phyloP scores from a whole-genome alignment of 352 stramenopile species.

The Pythium chondricola region DNA sequence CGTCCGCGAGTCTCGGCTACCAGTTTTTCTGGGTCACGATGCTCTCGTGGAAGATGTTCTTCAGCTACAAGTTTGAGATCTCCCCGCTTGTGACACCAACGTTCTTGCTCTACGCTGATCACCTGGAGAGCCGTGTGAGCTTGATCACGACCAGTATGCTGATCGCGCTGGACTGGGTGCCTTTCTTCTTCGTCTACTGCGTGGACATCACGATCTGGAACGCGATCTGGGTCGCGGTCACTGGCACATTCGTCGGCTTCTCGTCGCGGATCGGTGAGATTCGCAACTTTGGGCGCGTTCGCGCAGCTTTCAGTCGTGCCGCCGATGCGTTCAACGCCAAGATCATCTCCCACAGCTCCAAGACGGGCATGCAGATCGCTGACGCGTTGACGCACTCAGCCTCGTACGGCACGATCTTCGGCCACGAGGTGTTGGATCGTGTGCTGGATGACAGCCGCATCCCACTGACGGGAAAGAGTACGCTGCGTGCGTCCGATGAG shows the following conservation, averaged over 20 bases:
- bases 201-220: constrained; percentile 99
- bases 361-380: constrained; percentile 48
- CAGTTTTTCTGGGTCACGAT: constrained; percentile 94
- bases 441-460: constrained; percentile 21
- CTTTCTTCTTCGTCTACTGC: constrained; percentile 97
- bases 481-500: constrained; percentile 32
- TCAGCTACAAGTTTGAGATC: constrained; percentile 98
- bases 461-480: constrained; percentile 6
- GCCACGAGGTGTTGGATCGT: constrained; percentile 27
- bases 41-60: constrained; percentile 96
- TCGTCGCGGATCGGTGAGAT: constrained; percentile 96
- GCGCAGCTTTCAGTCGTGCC: constrained; percentile 79
- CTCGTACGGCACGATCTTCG: constrained; percentile 26
- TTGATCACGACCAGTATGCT: constrained; percentile 84
- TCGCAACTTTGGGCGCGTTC: constrained; percentile 86
- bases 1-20: constrained; percentile 87
- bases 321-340: constrained; percentile 85
- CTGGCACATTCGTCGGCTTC: constrained; percentile 95
- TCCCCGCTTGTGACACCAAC: constrained; percentile 93
- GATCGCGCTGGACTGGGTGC: constrained; percentile 94
- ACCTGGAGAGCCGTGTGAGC: constrained; percentile 84
- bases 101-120: constrained; percentile 95
- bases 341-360: constrained; percentile 71
- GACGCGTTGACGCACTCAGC: constrained; percentile 15
- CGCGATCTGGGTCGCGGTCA: constrained; percentile 95